Evolutionary conservation across 306 rosid genomes (phyloP).

Genomic region (Corylus avellana): DNA sequence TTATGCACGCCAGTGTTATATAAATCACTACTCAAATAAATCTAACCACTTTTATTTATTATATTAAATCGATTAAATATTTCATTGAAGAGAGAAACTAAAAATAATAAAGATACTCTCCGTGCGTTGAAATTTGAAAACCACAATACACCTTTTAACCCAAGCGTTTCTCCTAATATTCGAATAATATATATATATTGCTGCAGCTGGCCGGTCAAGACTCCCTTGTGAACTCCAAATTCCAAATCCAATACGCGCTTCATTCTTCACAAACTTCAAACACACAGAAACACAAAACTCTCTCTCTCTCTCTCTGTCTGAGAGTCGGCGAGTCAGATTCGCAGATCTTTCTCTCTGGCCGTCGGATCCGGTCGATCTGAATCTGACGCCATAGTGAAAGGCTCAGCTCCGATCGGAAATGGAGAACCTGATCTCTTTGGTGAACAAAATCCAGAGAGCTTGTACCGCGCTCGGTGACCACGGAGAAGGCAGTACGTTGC

Average conservation of each 20-base stretch:
- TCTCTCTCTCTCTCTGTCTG: constrained; percentile 21
- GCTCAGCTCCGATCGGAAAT: constrained; percentile 28
- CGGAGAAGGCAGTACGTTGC: constrained; percentile 82
- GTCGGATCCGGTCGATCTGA: constrained; percentile 50
- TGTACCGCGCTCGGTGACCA: constrained; percentile 96
- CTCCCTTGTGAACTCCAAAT: neutral
- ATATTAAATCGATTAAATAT: no score
- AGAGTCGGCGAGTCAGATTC: neutral
- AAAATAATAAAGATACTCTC: no score
- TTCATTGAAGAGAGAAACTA: no score
- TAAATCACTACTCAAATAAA: no score
- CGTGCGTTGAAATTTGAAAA: no score
- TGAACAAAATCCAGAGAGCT: constrained; percentile 93
- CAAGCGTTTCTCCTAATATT: no score
- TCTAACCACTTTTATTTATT: no score
- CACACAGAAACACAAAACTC: neutral
- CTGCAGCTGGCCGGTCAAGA: neutral
- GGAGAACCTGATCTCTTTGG: constrained; percentile 85
- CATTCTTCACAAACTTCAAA: neutral
- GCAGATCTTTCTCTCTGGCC: constrained; percentile 12
- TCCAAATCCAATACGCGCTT: neutral
- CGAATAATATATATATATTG: no score
- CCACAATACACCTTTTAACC: no score
- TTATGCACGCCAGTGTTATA: no score
- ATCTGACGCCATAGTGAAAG: constrained; percentile 4